Evolutionary conservation across 2,329 filamentous ascomycete species (phyloP).

Genomic region (Mollisia scopiformis): DNA sequence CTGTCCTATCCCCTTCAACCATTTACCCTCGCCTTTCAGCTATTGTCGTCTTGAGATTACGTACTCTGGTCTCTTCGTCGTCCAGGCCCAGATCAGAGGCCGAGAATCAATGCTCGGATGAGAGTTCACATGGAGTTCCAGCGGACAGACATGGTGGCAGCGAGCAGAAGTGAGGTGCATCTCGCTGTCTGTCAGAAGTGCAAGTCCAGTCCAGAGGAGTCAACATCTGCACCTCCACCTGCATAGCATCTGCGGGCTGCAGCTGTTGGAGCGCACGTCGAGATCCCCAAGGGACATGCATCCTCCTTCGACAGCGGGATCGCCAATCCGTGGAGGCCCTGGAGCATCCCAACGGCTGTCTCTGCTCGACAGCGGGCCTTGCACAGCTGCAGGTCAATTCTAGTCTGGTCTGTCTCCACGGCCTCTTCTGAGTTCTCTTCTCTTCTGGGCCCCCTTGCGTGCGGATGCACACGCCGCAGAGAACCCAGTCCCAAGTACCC

Average conservation of each 20-base stretch:
- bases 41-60: neutral
- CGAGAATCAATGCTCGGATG: too few relatives aligned
- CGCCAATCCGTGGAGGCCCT: neutral
- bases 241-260: too few relatives aligned
- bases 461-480: neutral
- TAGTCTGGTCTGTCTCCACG: neutral
- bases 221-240: neutral
- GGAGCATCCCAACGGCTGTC: constrained; percentile 2
- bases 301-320: constrained; percentile 10
- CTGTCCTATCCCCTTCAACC: constrained; percentile 1
- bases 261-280: neutral
- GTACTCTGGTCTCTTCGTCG: neutral
- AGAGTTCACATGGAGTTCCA: neutral
- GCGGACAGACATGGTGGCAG: neutral
- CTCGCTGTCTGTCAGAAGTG: neutral
- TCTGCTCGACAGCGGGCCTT: neutral
- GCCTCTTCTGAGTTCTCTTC: too few relatives aligned
- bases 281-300: constrained; percentile 8
- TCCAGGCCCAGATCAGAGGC: too few relatives aligned
- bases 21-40: neutral
- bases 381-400: too few relatives aligned
- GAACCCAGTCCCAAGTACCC: neutral
- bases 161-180: neutral
- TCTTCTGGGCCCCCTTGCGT: constrained; percentile 1
- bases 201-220: neutral